Evolutionary conservation across 2,329 filamentous ascomycete species (phyloP).

Genomic region (Dothiorella sarmentorum): DNA sequence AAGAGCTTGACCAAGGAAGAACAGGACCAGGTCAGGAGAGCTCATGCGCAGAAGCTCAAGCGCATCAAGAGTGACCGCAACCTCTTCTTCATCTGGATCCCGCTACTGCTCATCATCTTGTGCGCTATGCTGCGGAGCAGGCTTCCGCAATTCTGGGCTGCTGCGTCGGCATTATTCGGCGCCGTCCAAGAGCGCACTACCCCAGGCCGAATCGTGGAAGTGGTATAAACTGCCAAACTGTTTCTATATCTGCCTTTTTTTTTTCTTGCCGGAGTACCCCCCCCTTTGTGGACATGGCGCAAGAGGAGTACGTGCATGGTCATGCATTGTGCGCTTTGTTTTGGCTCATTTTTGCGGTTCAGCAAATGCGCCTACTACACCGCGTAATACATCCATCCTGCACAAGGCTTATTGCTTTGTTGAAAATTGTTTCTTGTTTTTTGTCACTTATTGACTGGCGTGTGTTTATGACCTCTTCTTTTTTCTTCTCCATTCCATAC

Average conservation of each 20-base stretch:
- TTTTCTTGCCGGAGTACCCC: not conserved
- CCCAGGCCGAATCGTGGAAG: constrained; percentile 8
- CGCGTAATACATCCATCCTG: not conserved
- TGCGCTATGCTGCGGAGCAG: constrained; percentile 52
- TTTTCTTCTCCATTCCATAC: no score
- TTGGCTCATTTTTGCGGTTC: not conserved
- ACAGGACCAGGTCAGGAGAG: constrained; percentile 45
- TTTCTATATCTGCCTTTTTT: no score
- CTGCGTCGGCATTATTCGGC: constrained; percentile 2
- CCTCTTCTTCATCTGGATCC: constrained; percentile 52
- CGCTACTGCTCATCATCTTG: constrained; percentile 46
- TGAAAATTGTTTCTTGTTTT: not conserved
- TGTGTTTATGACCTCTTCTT: not conserved
- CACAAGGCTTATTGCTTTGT: not conserved
- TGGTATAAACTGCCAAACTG: not conserved
- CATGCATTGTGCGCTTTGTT: not conserved
- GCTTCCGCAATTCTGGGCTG: constrained; percentile 45
- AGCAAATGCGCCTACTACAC: not conserved
- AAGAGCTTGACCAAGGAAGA: constrained; percentile 44
- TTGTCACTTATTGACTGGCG: not conserved
- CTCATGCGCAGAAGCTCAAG: constrained; percentile 48
- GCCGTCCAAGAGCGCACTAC: not conserved
- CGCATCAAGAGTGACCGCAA: constrained; percentile 49
- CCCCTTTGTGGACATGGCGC: not conserved
- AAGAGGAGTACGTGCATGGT: not conserved